These are phyloP conservation scores for Fomitopsis schrenkii DNA, from an alignment of 1,284 basidiomycete genomes.

Conservation along the genomic window DNA sequence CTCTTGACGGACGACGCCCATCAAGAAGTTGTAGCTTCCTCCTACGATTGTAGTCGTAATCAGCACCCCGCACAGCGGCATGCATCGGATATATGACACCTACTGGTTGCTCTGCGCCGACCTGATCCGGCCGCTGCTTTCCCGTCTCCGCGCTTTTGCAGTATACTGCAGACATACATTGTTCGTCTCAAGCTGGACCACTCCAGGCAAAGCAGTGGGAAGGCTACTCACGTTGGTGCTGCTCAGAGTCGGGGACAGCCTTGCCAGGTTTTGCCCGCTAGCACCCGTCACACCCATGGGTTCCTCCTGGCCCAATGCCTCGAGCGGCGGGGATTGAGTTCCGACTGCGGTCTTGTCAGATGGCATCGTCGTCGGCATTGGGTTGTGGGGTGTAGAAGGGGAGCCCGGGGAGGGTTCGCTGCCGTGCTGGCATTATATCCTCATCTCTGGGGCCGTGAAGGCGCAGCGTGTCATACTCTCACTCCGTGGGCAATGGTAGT, in stretches of 20 bases:
- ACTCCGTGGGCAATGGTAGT: too few relatives aligned
- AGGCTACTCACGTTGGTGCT: slow-evolving; percentile 29
- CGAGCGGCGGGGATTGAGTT: slow-evolving; percentile 50
- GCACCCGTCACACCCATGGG: slow-evolving; percentile 49
- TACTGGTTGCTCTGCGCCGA: slow-evolving; percentile 6
- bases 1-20: too few relatives aligned
- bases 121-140: slow-evolving; percentile 5
- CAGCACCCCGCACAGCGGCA: neutral
- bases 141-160: slow-evolving; percentile 10
- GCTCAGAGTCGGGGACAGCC: slow-evolving; percentile 33
- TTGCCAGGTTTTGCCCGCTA: slow-evolving; percentile 31
- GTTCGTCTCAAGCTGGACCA: too few relatives aligned
- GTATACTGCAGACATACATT: slow-evolving; percentile 10
- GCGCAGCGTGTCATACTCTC: neutral
- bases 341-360: slow-evolving; percentile 25
- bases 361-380: slow-evolving; percentile 8
- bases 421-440: too few relatives aligned
- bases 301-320: slow-evolving; percentile 39
- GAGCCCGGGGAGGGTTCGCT: too few relatives aligned
- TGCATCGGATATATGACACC: neutral
- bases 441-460: neutral
- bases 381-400: neutral
- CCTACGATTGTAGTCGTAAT: neutral
- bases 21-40: neutral
- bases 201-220: too few relatives aligned